These are phyloP conservation scores for Xylariaceae sp. DNA, from an alignment of 2,329 filamentous ascomycete species.

Conservation along the genomic window DNA sequence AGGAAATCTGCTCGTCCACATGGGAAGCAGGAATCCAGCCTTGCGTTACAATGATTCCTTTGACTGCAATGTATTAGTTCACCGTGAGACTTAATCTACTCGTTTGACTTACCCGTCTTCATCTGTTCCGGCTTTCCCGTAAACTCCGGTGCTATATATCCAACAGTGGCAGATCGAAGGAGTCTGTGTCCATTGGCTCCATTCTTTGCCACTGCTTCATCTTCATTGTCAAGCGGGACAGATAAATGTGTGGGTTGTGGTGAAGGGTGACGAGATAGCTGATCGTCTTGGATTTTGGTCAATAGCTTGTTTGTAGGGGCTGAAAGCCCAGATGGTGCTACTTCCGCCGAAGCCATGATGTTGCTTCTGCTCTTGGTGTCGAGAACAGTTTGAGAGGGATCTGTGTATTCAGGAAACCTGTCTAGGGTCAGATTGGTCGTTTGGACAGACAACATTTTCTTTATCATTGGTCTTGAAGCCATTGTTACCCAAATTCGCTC, in stretches of 20 bases:
- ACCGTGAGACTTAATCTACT: too few species aligned
- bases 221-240: constrained; percentile 54
- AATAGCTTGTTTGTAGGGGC: constrained; percentile 39
- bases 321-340: constrained; percentile 34
- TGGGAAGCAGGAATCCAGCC: constrained; percentile 84
- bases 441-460: constrained; percentile 38
- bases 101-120: constrained; percentile 55
- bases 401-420: constrained; percentile 44
- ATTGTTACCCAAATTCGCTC: constrained; percentile 1
- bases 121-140: constrained; percentile 91
- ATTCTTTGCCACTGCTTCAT: constrained; percentile 20
- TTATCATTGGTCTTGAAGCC: constrained; percentile 13
- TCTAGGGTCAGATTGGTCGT: constrained; percentile 40
- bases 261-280: constrained; percentile 65
- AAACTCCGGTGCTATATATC: constrained; percentile 93
- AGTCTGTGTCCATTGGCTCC: constrained; percentile 62
- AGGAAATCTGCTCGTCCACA: constrained; percentile 79
- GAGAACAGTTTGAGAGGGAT: constrained; percentile 33
- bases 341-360: constrained; percentile 33
- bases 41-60: constrained; percentile 71
- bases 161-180: constrained; percentile 82
- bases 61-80: constrained; percentile 52
- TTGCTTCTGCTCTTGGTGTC: constrained; percentile 14
- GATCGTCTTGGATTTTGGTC: constrained; percentile 39
- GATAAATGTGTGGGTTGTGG: constrained; percentile 84